A percentile compares a stretch with the other conserved stretches of the same genome.
Evolutionary conservation across 108 stramenopile genomes (phyloP).

Genomic region (Stephanodiscus triporus): DNA sequence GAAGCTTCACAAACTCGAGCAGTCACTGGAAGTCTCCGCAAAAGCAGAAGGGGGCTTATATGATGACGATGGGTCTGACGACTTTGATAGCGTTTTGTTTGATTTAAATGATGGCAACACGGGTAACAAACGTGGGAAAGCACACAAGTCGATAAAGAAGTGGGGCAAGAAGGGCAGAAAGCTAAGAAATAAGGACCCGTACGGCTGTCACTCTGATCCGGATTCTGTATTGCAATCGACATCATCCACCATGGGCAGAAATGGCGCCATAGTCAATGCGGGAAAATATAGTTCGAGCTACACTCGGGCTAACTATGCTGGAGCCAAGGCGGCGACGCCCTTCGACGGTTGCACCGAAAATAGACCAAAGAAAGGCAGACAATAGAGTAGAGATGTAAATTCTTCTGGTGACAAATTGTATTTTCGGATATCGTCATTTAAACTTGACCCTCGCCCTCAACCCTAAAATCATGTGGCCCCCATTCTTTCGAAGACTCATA

Average conservation of each 20-base stretch:
- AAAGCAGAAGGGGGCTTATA: constrained; percentile 9
- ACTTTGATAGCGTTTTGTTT: constrained; percentile 33
- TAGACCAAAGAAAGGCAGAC: constrained; percentile 23
- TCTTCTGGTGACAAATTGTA: background rate
- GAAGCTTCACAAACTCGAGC: constrained; percentile 57
- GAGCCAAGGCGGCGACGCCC: constrained; percentile 44
- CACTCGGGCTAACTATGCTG: constrained; percentile 68
- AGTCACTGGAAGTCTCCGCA: constrained; percentile 26
- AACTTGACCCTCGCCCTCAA: background rate
- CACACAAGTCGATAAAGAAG: constrained; percentile 70
- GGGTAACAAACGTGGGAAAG: constrained; percentile 56
- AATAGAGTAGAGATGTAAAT: background rate
- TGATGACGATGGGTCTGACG: constrained; percentile 29
- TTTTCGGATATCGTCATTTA: background rate
- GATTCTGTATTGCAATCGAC: constrained; percentile 50
- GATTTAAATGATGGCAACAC: constrained; percentile 45
- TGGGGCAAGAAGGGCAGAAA: constrained; percentile 91
- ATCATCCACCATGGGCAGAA: constrained; percentile 20
- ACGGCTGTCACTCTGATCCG: constrained; percentile 81
- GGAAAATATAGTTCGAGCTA: constrained; percentile 72
- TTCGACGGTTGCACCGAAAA: constrained; percentile 15
- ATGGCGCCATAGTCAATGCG: constrained; percentile 62
- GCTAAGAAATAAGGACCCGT: constrained; percentile 87
- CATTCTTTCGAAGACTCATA: no score
- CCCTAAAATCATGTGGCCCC: no score